These are phyloP conservation scores for Penicillium nucicola DNA, from an alignment of 495 filamentous ascomycete genomes.

Conservation along the genomic window DNA sequence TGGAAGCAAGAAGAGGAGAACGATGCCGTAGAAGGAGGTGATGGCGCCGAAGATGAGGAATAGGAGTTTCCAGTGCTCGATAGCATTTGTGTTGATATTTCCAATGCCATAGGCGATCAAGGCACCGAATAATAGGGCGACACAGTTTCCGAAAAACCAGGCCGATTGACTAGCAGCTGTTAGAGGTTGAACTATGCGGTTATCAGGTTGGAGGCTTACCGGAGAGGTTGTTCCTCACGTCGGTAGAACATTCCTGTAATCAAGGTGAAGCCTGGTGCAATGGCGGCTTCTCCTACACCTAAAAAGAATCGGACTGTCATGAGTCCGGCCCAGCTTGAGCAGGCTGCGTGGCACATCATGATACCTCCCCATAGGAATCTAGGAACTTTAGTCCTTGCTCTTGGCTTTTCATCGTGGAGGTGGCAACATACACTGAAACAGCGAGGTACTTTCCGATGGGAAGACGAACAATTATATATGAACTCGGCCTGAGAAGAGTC, in stretches of 20 bases:
- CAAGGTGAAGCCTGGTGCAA: conserved; percentile 30
- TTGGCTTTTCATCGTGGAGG: background rate
- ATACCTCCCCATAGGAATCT: conserved; percentile 38
- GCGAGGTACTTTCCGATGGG: conserved; percentile 52
- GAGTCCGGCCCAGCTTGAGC: conserved; percentile 47
- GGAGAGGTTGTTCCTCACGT: conserved; percentile 46
- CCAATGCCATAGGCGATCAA: conserved; percentile 58
- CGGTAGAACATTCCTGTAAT: conserved; percentile 53
- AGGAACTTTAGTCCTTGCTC: conserved; percentile 3
- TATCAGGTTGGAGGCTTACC: conserved; percentile 23
- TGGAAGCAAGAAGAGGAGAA: conserved; percentile 50
- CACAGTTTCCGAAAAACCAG: conserved; percentile 60
- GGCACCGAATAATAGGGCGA: conserved; percentile 59
- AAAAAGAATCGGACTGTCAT: conserved; percentile 52
- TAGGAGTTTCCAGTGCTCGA: conserved; percentile 47
- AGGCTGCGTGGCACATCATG: conserved; percentile 43
- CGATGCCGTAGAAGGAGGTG: conserved; percentile 48
- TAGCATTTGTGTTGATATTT: conserved; percentile 31
- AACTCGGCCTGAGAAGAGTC: conserved; percentile 31
- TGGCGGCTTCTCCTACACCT: conserved; percentile 54
- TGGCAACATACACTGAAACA: conserved; percentile 27
- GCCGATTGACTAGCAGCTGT: conserved; percentile 20
- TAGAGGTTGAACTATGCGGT: background rate
- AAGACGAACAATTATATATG: conserved; percentile 52
- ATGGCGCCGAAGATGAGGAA: conserved; percentile 58